Conservation (phyloP, 2,329 filamentous ascomycete genomes). For the Claviceps lovelessii region DNA sequence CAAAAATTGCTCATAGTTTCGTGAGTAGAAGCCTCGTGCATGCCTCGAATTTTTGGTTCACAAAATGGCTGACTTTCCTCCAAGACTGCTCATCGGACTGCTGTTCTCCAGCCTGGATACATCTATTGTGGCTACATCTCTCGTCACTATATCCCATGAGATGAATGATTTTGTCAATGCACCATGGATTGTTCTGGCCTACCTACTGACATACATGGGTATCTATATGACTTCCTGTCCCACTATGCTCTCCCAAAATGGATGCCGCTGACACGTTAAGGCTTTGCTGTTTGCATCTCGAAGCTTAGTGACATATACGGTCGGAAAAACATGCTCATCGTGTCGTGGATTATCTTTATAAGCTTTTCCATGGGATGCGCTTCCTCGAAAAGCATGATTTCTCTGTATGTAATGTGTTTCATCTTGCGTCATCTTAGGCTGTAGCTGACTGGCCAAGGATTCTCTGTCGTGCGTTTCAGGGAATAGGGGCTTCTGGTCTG, state of each 20-base stretch:
- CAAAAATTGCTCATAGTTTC: conserved; percentile 22
- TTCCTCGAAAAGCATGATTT: conserved; percentile 33
- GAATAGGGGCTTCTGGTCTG: conserved; percentile 45
- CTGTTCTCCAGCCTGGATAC: conserved; percentile 44
- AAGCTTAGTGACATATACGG: conserved; percentile 46
- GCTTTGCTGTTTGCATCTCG: conserved; percentile 43
- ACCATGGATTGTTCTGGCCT: conserved; percentile 41
- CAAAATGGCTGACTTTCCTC: background rate
- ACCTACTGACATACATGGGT: conserved; percentile 44
- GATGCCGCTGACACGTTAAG: conserved; percentile 15
- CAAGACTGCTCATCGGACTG: conserved; percentile 37
- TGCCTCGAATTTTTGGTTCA: background rate
- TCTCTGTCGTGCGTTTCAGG: conserved; percentile 43
- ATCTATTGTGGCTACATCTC: conserved; percentile 43
- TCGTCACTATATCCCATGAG: conserved; percentile 41
- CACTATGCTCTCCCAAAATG: background rate
- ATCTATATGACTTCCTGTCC: background rate
- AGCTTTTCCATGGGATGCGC: conserved; percentile 41
- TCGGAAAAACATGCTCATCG: conserved; percentile 32
- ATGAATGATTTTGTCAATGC: conserved; percentile 36
- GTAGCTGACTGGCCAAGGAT: conserved; percentile 29
- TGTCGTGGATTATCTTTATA: conserved; percentile 41
- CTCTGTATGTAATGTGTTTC: conserved; percentile 28
- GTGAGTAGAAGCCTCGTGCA: conserved; percentile 10
- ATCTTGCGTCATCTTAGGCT: background rate